A percentile compares a stretch with the other conserved stretches of the same genome.
These are phyloP conservation scores for Penicillium paxilli DNA, from an alignment of 495 filamentous ascomycete species.

Conservation along the genomic window DNA sequence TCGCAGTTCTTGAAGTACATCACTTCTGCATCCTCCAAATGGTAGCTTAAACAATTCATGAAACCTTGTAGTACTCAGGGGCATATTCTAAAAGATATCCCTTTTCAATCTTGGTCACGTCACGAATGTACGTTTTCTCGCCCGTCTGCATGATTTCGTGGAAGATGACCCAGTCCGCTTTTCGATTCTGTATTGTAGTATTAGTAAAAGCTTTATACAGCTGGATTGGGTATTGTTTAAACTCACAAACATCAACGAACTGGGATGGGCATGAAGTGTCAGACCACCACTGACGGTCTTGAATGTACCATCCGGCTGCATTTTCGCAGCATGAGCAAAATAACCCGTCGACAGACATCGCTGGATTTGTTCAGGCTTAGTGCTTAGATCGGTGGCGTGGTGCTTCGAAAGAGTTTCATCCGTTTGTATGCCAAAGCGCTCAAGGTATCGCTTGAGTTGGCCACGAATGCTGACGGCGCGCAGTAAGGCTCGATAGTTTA, in stretches of 20 bases:
- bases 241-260: slow-evolving; percentile 86
- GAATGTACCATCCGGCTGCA: slow-evolving; percentile 94
- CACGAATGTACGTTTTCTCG: slow-evolving; percentile 85
- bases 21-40: no score
- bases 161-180: slow-evolving; percentile 97
- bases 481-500: slow-evolving; percentile 82
- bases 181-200: slow-evolving; percentile 64
- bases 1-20: not conserved
- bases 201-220: slow-evolving; percentile 15
- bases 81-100: slow-evolving; percentile 89
- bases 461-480: slow-evolving; percentile 83
- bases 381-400: slow-evolving; percentile 30
- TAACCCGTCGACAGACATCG: slow-evolving; percentile 89
- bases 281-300: slow-evolving; percentile 72
- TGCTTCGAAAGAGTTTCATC: slow-evolving; percentile 55
- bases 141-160: slow-evolving; percentile 93
- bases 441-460: slow-evolving; percentile 84
- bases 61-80: slow-evolving; percentile 75
- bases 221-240: not conserved
- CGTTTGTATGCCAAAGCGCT: slow-evolving; percentile 75
- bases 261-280: slow-evolving; percentile 85
- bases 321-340: slow-evolving; percentile 93
- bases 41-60: slow-evolving; percentile 10
- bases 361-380: slow-evolving; percentile 71
- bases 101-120: slow-evolving; percentile 90